phyloP scores from a whole-genome alignment of 2,329 filamentous ascomycete genomes.

The Akanthomyces lecanii region DNA sequence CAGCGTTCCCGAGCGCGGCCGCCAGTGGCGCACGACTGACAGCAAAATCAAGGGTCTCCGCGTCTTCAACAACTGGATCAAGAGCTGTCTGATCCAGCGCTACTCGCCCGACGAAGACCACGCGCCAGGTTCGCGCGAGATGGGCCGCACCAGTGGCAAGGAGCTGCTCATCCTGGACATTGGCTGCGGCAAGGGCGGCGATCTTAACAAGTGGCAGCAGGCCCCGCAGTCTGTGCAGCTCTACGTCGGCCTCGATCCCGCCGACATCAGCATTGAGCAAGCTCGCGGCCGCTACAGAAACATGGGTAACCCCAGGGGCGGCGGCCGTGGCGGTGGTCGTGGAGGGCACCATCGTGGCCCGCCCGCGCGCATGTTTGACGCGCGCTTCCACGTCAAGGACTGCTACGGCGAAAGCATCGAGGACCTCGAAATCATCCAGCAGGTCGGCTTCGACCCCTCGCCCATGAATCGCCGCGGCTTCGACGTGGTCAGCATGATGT shows the following conservation, averaged over 20 bases:
- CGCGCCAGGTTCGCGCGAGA: constrained; percentile 54
- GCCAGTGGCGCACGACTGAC: constrained; percentile 91
- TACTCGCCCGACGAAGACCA: constrained; percentile 81
- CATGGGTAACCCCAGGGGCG: constrained; percentile 60
- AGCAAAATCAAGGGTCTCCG: constrained; percentile 92
- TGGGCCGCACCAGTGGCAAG: constrained; percentile 47
- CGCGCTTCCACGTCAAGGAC: constrained; percentile 84
- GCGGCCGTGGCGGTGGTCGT: constrained; percentile 49
- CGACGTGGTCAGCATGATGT: constrained; percentile 98
- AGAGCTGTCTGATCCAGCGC: constrained; percentile 95
- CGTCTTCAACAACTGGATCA: constrained; percentile 98
- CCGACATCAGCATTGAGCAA: constrained; percentile 87
- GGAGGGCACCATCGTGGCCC: constrained; percentile 39
- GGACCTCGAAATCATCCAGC: constrained; percentile 72
- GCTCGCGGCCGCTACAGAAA: constrained; percentile 76
- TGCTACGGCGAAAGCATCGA: constrained; percentile 84
- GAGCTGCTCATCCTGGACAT: constrained; percentile 83
- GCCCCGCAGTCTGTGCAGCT: constrained; percentile 87
- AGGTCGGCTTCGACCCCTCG: constrained; percentile 83
- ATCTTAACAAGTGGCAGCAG: constrained; percentile 92
- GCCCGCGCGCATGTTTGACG: constrained; percentile 65
- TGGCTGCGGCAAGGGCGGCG: constrained; percentile 94
- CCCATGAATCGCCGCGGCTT: constrained; percentile 75
- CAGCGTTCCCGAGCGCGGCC: constrained; percentile 84
- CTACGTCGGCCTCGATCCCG: constrained; percentile 91